A percentile compares a stretch with the other conserved stretches of the same genome.
Evolutionary conservation across 2,329 filamentous ascomycete genomes (phyloP).

Genomic region (Microsporum canis): DNA sequence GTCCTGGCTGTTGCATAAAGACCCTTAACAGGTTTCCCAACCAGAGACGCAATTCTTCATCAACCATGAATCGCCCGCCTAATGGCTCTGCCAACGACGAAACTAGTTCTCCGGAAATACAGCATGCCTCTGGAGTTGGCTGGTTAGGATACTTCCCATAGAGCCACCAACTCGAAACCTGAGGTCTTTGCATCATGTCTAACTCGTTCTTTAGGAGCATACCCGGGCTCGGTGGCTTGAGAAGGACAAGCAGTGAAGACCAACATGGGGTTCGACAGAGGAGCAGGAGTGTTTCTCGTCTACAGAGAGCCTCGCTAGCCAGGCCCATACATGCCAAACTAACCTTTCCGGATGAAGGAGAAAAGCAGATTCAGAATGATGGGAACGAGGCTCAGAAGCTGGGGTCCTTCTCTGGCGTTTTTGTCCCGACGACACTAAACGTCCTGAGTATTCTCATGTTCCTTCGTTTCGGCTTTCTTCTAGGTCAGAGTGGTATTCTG

Average conservation of each 20-base stretch:
- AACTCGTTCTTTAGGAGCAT: neutral
- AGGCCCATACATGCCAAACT: constrained; percentile 12
- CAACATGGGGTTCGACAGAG: constrained; percentile 3
- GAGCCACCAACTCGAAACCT: neutral
- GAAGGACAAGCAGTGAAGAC: neutral
- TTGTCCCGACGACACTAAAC: constrained; percentile 79
- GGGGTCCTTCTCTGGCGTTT: constrained; percentile 66
- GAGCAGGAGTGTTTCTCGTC: constrained; percentile 5
- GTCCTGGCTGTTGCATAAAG: neutral
- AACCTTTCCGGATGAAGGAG: constrained; percentile 23
- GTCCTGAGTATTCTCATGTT: constrained; percentile 90
- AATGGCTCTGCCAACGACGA: neutral
- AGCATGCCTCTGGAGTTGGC: neutral
- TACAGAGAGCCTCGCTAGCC: constrained; percentile 13
- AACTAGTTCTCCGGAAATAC: neutral
- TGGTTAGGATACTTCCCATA: neutral
- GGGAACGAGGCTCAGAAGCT: constrained; percentile 48
- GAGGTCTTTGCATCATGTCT: neutral
- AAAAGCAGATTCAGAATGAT: constrained; percentile 20
- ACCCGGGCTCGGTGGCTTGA: neutral
- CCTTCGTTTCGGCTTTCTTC: constrained; percentile 71
- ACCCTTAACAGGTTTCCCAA: neutral
- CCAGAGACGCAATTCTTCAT: neutral
- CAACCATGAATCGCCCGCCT: neutral
- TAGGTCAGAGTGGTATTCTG: constrained; percentile 66